Evolutionary conservation across 805 yeast genomes (phyloP), one percentile per base, ranked within the genome.

Genomic region (Starmerella vaccinii): DNA sequence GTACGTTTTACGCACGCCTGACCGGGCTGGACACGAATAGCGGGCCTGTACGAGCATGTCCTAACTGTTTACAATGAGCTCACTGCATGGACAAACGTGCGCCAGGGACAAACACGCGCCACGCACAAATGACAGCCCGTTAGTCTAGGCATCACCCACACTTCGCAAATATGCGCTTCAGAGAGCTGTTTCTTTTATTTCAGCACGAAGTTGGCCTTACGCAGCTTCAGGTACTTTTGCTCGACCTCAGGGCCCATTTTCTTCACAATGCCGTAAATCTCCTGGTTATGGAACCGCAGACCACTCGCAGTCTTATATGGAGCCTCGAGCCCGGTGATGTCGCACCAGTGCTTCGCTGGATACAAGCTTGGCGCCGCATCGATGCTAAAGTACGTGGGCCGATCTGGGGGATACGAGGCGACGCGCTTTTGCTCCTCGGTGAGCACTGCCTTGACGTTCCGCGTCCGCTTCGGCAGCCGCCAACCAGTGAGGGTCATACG

Each of bases 231-330:
- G 64, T 88, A 90, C 65, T 88, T 94, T 68, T 90, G 97, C 66
- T 90, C 97, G 26, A 84, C 83, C 22, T 96, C 95, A 2, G 94
- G 85, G 1, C 88, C 82, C 80, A 90, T 78, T 55, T 78, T 78
- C 63, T 79, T 78, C 47, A 76, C 71, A 32, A 86, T 82, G 44
- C 81, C 84, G 65, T 78, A 89, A 27, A 90, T 81, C 65, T 90
- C 97, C 47, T 79, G 79, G 63, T 90, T 82, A 65, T 84, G 80
- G 65, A 80, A 90, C 50, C 95, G 71, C 47, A 90, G 69, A 38
- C 83, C 82, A 23, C 81, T 73, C 0, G 92, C 92, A 23, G 82
- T 74, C 62, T 76, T 81, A 71, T 90, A 90, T 27, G 68, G 75
- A 0, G 88, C 90, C 45, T 78, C 81, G 19, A 90, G 70, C 0